Evolutionary conservation across 495 filamentous ascomycete genomes (phyloP).

Genomic region (Daldinia loculata): DNA sequence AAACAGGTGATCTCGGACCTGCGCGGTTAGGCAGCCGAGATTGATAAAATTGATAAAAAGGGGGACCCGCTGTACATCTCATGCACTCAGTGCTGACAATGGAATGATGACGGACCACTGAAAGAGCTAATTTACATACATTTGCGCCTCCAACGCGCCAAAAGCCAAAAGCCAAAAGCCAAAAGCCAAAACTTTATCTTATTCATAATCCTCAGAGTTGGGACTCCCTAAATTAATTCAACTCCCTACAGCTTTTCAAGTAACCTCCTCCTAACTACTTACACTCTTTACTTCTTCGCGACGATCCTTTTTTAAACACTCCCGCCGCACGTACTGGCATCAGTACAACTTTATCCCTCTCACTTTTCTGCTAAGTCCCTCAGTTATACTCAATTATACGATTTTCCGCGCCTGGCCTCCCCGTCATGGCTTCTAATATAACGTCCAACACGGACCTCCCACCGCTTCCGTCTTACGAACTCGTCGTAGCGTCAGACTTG

Average conservation of each 20-base stretch:
- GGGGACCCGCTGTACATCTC: constrained; percentile 19
- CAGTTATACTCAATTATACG: background rate
- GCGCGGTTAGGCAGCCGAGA: constrained; percentile 30
- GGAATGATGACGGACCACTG: constrained; percentile 33
- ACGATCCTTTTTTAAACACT: constrained; percentile 38
- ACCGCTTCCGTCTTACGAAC: constrained; percentile 77
- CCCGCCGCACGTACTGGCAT: background rate
- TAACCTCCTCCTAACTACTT: constrained; percentile 12
- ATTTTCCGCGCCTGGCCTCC: constrained; percentile 11
- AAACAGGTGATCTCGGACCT: constrained; percentile 45
- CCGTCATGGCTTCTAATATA: constrained; percentile 46
- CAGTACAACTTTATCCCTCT: constrained; percentile 1
- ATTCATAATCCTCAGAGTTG: constrained; percentile 4
- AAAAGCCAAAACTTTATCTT: constrained; percentile 31
- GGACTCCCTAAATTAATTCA: constrained; percentile 13
- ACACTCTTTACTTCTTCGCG: constrained; percentile 33
- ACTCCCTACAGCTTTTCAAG: constrained; percentile 12
- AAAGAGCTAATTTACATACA: background rate
- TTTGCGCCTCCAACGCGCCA: constrained; percentile 21
- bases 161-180: constrained; percentile 32
- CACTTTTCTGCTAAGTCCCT: background rate
- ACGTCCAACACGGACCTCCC: constrained; percentile 65
- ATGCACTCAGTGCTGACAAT: constrained; percentile 29
- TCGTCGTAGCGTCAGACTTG: constrained; percentile 72
- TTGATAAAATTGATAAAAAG: constrained; percentile 44